A percentile compares a stretch with the other conserved stretches of the same genome.
These are phyloP conservation scores for Diaporthe sp. DNA, from an alignment of 2,329 filamentous ascomycete species.

Conservation along the genomic window DNA sequence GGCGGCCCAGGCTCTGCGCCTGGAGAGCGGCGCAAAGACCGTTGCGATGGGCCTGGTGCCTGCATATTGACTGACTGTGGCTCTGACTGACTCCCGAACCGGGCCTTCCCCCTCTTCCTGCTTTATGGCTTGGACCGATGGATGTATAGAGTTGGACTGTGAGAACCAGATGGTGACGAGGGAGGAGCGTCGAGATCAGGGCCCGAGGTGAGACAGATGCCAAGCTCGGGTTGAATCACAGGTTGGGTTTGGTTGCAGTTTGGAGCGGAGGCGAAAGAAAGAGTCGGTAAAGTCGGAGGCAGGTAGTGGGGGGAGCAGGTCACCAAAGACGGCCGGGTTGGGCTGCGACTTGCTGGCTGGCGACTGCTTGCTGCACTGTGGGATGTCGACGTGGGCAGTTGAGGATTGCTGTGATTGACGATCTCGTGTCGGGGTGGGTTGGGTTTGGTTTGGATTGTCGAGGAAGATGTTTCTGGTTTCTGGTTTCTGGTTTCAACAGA, in stretches of 20 bases:
- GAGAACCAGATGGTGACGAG: constrained; percentile 3
- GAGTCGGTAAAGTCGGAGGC: constrained; percentile 31
- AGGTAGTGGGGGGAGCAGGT: constrained; percentile 26
- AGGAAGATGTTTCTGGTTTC: constrained; percentile 25
- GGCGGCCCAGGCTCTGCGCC: constrained; percentile 71
- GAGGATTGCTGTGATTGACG: constrained; percentile 22
- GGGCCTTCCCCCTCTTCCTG: constrained; percentile 25
- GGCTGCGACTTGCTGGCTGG: background rate
- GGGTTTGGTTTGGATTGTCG: constrained; percentile 26
- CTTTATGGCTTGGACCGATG: background rate
- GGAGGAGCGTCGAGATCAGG: constrained; percentile 22
- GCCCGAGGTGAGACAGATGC: constrained; percentile 24
- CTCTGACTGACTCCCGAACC: background rate
- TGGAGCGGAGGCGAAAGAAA: constrained; percentile 30
- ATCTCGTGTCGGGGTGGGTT: constrained; percentile 11
- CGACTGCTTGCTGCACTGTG: background rate
- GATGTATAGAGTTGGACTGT: background rate
- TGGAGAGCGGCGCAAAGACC: constrained; percentile 72
- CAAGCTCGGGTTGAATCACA: constrained; percentile 13
- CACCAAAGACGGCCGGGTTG: background rate
- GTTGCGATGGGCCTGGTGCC: constrained; percentile 63
- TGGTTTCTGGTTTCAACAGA: constrained; percentile 28
- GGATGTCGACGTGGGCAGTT: background rate
- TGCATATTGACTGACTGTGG: constrained; percentile 60
- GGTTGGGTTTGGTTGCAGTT: constrained; percentile 11